Conservation (phyloP, 495 filamentous ascomycete genomes). For the Hypoxylon lienhwacheense region DNA sequence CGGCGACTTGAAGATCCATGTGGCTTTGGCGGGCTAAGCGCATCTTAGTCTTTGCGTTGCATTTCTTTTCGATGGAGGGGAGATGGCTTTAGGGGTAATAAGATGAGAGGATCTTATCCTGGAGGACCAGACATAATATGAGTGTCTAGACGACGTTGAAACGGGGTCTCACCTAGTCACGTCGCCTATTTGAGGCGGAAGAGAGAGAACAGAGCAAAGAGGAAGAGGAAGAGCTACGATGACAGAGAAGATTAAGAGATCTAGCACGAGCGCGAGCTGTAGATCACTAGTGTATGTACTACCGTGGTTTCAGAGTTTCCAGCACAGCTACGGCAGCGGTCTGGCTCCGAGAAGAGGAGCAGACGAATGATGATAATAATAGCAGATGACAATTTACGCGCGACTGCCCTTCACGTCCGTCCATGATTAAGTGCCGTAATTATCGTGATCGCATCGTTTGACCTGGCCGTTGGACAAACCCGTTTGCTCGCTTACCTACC, state of each 20-base stretch:
- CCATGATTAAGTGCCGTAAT: background rate
- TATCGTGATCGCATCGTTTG: background rate
- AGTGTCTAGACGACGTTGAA: background rate
- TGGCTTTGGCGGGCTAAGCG: constrained; percentile 10
- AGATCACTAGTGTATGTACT: constrained; percentile 6
- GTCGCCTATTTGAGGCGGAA: constrained; percentile 3
- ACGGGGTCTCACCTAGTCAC: background rate
- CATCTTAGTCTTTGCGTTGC: background rate
- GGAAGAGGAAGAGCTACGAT: too few relatives aligned
- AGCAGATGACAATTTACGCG: constrained; percentile 12
- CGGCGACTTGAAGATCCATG: background rate
- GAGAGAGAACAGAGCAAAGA: background rate
- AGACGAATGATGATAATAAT: too few relatives aligned
- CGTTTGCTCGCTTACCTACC: too few relatives aligned
- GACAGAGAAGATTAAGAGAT: background rate
- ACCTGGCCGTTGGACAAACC: background rate
- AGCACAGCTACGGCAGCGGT: background rate
- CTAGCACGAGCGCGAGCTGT: constrained; percentile 9
- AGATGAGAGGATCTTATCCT: background rate
- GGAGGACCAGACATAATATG: background rate
- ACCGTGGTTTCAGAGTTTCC: constrained; percentile 5
- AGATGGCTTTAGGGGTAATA: background rate
- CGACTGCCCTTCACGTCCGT: background rate
- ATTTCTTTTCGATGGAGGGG: constrained; percentile 1
- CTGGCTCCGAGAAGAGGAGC: background rate